Base-by-base conservation (phyloP, 257 asterid genomes). In the Solanum pennellii region DNA sequence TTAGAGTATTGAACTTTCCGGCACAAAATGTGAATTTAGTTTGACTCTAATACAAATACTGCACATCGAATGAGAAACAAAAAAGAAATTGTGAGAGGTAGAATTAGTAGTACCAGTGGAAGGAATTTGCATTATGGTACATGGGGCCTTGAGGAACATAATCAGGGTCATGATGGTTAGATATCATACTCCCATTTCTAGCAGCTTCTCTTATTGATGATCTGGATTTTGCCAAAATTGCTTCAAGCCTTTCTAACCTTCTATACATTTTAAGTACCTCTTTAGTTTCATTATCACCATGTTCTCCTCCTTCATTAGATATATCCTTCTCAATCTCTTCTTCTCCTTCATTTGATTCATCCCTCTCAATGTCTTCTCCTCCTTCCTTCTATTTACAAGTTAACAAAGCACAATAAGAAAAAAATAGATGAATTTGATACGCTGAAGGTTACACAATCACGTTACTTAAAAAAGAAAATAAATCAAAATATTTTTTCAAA, bases 81-180 rank as follows among this genome's bases (percentile, higher is more conserved):
- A 69, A 29, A 69, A 29, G 15, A 29, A 7, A 3, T 71, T 49
- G 60, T 35, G 39, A 14, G 39, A 11, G 29, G 25, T 35, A 23
- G 31, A 76, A 39, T 65, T 69, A 52, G 56, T 87, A 90, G 56
- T 87, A 90, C 94, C 91, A 87, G 65, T 89, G 94, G 41, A 92
- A 92, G 86, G 90, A 89, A 71, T 92, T 89, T 12, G 93, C 92
- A 66, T 92, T 92, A 52, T 86, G 85, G 83, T 92, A 90, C 73
- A 88, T 87, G 41, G 90, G 89, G 21, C 92, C 94, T 12, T 77
- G 91, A 83, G 94, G 93, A 69, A 86, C 89, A 79, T 92, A 88
- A 60, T 90, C 93, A 87, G 89, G 90, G 45, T 89, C 90, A 59
- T 86, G 85, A 21, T 87, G 89, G 73, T 12, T 85, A 68, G 93